phyloP scores from a whole-genome alignment of 2,329 filamentous ascomycete genomes.

The Fusarium phyllophilum region DNA sequence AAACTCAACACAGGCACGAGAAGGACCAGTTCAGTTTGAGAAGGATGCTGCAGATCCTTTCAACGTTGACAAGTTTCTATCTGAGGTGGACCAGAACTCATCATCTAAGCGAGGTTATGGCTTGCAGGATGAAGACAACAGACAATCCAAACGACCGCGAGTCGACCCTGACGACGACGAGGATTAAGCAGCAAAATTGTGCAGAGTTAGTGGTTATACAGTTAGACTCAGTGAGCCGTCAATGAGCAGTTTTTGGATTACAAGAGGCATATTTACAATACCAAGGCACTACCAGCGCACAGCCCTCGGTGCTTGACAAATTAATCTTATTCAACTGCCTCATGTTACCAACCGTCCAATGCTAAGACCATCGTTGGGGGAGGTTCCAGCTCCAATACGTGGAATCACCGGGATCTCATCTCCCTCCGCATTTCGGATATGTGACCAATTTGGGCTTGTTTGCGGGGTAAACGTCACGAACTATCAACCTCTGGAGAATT shows the following conservation, averaged over 20 bases:
- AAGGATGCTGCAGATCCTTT: constrained; percentile 89
- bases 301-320: not conserved
- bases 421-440: constrained; percentile 29
- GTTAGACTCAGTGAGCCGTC: constrained; percentile 40
- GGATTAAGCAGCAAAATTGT: constrained; percentile 27
- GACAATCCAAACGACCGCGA: constrained; percentile 76
- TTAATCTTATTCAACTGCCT: constrained; percentile 1
- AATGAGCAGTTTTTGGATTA: constrained; percentile 26
- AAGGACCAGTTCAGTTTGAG: constrained; percentile 96
- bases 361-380: constrained; percentile 4
- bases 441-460: constrained; percentile 22
- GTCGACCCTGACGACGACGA: constrained; percentile 71
- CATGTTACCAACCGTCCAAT: not conserved
- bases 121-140: constrained; percentile 71
- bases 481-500: not conserved
- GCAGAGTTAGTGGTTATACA: constrained; percentile 31
- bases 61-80: constrained; percentile 93
- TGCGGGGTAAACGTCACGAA: constrained; percentile 18
- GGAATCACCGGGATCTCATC: constrained; percentile 21
- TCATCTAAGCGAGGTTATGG: constrained; percentile 80
- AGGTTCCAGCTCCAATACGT: constrained; percentile 30
- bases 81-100: constrained; percentile 75
- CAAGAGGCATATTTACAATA: constrained; percentile 16
- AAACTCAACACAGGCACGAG: constrained; percentile 66
- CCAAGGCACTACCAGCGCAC: constrained; percentile 1